Percentiles rank a stretch among this genome's conserved stretches.
Conservation (phyloP, 441 rosid species). For the Syzygium syzygioides region DNA sequence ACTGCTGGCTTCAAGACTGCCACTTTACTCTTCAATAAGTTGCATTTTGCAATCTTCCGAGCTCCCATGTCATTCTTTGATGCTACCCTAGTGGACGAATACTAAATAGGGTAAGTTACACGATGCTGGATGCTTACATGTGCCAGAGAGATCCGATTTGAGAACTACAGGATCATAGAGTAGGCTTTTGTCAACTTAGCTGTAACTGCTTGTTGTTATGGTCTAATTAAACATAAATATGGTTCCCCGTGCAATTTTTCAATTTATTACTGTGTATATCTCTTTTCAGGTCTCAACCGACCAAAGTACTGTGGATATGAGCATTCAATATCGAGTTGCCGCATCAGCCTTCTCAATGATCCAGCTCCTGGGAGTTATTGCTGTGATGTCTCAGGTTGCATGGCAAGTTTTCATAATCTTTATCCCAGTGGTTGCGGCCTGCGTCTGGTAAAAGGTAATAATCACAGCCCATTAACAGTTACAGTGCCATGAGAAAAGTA, state of each 20-base stretch:
- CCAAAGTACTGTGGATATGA: slow-evolving; percentile 62
- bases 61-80: slow-evolving; percentile 97
- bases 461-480: background rate
- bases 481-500: background rate
- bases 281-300: slow-evolving; percentile 67
- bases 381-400: slow-evolving; percentile 82
- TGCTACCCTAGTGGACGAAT: slow-evolving; percentile 82
- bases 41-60: slow-evolving; percentile 76
- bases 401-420: slow-evolving; percentile 75
- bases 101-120: slow-evolving; percentile 56
- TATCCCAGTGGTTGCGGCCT: slow-evolving; percentile 63
- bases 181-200: background rate
- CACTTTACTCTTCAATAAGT: slow-evolving; percentile 63
- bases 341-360: slow-evolving; percentile 42
- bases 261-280: background rate
- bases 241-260: background rate
- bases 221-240: background rate
- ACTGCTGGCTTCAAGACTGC: slow-evolving; percentile 80
- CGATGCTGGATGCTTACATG: background rate
- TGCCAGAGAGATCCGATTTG: background rate
- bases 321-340: slow-evolving; percentile 41
- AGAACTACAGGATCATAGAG: background rate
- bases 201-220: background rate
- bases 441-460: slow-evolving; percentile 78
- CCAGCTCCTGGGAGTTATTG: slow-evolving; percentile 63